A percentile compares a stretch with the other conserved stretches of the same genome.
Evolutionary conservation across 2,329 filamentous ascomycete species (phyloP).

Genomic region (Trichophyton mentagrophytes): DNA sequence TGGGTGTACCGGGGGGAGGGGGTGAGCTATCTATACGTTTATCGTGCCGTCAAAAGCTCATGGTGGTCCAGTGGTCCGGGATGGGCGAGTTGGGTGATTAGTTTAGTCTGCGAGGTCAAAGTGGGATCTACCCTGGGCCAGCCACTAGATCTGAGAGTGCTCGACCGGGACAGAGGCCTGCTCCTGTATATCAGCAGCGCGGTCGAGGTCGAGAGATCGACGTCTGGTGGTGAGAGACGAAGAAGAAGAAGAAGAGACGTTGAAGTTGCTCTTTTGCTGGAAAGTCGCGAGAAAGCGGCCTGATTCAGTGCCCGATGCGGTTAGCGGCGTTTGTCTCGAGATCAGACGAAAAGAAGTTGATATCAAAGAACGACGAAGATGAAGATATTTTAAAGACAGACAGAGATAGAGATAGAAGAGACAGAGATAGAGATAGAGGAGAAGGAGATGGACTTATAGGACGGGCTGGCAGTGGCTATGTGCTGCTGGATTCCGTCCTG

Average conservation of each 20-base stretch:
- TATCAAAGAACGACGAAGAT: neutral
- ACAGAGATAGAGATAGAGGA: neutral
- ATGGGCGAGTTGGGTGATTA: neutral
- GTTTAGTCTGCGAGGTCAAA: neutral
- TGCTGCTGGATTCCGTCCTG: too few relatives aligned
- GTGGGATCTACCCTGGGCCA: neutral
- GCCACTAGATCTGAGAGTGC: neutral
- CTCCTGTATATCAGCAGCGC: neutral
- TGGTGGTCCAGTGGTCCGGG: neutral
- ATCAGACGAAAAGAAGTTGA: neutral
- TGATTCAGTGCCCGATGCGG: slow-evolving; percentile 1
- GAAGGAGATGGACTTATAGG: neutral
- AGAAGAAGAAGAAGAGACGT: neutral
- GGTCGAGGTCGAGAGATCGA: neutral
- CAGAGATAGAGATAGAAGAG: neutral
- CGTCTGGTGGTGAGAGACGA: neutral
- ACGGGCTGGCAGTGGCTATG: too few relatives aligned
- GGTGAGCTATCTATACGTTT: neutral
- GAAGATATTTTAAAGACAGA: neutral
- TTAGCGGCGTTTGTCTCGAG: neutral
- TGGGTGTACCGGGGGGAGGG: neutral
- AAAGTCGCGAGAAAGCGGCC: neutral
- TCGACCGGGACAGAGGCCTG: neutral
- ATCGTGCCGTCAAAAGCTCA: neutral
- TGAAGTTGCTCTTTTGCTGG: too few relatives aligned